phyloP scores from a whole-genome alignment of 352 stramenopile species.

The Plasmopara viticola region DNA sequence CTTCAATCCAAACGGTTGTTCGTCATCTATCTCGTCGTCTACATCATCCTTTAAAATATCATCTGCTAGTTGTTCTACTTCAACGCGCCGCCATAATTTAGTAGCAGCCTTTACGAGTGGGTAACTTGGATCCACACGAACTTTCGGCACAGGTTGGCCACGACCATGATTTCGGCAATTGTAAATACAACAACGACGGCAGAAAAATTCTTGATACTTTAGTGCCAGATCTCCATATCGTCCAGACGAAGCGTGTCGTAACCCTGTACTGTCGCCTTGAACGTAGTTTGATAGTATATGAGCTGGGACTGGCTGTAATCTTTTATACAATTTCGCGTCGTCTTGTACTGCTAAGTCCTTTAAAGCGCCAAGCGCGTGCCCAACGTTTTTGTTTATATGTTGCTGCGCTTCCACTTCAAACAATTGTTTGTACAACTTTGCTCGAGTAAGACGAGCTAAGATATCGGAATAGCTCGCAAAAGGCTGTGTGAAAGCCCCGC shows the following conservation, averaged over 20 bases:
- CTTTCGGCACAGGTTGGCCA: slow-evolving; percentile 36
- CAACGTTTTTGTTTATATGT: slow-evolving; percentile 2
- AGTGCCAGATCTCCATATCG: slow-evolving; percentile 25
- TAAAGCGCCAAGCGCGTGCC: slow-evolving; percentile 5
- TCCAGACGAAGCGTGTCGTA: slow-evolving; percentile 17
- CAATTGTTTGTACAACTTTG: slow-evolving; percentile 19
- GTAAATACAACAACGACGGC: slow-evolving; percentile 66
- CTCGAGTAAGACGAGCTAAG: slow-evolving; percentile 24
- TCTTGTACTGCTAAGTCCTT: slow-evolving; percentile 7
- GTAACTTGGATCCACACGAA: slow-evolving; percentile 51
- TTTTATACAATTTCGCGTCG: slow-evolving; percentile 17
- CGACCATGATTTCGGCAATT: slow-evolving; percentile 68
- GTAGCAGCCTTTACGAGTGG: slow-evolving; percentile 39
- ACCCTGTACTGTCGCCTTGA: slow-evolving; percentile 3
- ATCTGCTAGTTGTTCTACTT: slow-evolving; percentile 16
- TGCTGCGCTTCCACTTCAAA: slow-evolving; percentile 14
- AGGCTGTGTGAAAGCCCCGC: slow-evolving; percentile 44
- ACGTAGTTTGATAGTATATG: slow-evolving; percentile 30
- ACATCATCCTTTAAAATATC: slow-evolving; percentile 10
- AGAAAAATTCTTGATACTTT: slow-evolving; percentile 59
- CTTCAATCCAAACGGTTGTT: slow-evolving; percentile 4
- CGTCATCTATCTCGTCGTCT: slow-evolving; percentile 17
- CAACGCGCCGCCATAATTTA: slow-evolving; percentile 27
- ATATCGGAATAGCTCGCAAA: slow-evolving; percentile 54
- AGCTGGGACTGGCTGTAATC: slow-evolving; percentile 25